Percentiles rank a stretch among this genome's conserved stretches.
phyloP scores from a whole-genome alignment of 2,329 filamentous ascomycete species.

The Hypoxylon sp. region DNA sequence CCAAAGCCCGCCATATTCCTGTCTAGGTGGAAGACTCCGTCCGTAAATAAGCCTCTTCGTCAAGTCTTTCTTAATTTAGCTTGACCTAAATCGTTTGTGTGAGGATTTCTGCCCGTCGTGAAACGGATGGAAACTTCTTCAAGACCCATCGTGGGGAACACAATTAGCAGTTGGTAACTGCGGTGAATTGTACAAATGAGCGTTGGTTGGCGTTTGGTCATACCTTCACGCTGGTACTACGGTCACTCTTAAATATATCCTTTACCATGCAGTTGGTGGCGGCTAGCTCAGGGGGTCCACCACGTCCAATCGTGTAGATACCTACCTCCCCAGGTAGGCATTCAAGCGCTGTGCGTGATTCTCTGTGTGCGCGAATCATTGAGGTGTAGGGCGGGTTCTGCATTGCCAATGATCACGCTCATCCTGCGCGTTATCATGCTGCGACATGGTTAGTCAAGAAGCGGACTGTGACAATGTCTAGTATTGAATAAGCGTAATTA shows the following conservation, averaged over 20 bases:
- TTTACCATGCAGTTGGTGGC: constrained; percentile 30
- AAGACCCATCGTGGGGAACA: background rate
- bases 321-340: too few species aligned
- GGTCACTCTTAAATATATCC: constrained; percentile 22
- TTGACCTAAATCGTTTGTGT: constrained; percentile 13
- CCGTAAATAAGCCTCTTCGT: constrained; percentile 6
- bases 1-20: constrained; percentile 33
- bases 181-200: constrained; percentile 1
- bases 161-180: constrained; percentile 15
- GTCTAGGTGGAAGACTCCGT: constrained; percentile 23
- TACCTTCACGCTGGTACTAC: constrained; percentile 9
- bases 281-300: constrained; percentile 1
- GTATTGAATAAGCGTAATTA: background rate
- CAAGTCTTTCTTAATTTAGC: constrained; percentile 16
- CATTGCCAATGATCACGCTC: constrained; percentile 7
- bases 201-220: constrained; percentile 21
- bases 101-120: constrained; percentile 14
- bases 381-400: constrained; percentile 2
- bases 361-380: constrained; percentile 8
- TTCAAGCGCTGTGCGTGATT: constrained; percentile 8
- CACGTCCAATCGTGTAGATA: constrained; percentile 24
- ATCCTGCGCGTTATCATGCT: background rate
- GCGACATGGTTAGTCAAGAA: background rate
- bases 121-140: constrained; percentile 13
- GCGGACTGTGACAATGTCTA: background rate